Percentiles rank a stretch among this genome's conserved stretches.
These are phyloP conservation scores for Linnemannia zychae DNA, from an alignment of 192 early-diverging fungal genomes.

Conservation along the genomic window DNA sequence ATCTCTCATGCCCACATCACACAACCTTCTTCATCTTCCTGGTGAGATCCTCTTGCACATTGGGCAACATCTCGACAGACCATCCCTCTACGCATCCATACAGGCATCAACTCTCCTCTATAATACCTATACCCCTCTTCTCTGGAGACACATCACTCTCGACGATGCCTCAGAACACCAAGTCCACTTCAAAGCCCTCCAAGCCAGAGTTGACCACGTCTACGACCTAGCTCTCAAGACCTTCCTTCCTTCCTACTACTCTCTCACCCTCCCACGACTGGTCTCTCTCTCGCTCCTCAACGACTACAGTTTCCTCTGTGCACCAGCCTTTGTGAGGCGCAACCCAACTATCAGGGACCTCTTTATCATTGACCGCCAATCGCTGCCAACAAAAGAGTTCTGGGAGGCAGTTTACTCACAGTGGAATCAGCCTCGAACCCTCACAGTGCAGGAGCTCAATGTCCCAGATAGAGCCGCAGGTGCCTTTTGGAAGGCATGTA, in stretches of 20 bases:
- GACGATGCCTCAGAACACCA: not conserved
- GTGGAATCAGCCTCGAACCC: not conserved
- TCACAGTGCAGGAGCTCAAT: not conserved
- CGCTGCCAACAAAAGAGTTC: not conserved
- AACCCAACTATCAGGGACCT: slow-evolving; percentile 1
- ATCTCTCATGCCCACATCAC: not conserved
- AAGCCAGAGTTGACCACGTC: not conserved
- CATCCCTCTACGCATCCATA: not conserved
- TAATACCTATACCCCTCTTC: not conserved
- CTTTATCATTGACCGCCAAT: not conserved
- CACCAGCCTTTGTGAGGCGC: not conserved
- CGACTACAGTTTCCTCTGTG: not conserved
- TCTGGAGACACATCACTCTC: not conserved
- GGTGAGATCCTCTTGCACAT: not conserved
- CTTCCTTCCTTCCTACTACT: not conserved
- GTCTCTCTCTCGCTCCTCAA: not conserved
- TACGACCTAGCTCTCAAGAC: not conserved
- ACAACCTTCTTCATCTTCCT: not conserved
- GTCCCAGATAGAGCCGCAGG: not conserved
- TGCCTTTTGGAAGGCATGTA: not conserved
- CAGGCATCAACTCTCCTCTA: not conserved
- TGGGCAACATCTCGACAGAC: not conserved
- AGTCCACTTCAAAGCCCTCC: not conserved
- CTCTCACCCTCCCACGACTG: not conserved
- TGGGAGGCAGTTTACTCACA: not conserved